Conservation (phyloP, 139 green algal species). For the Chlorokybus atmophyticus region DNA sequence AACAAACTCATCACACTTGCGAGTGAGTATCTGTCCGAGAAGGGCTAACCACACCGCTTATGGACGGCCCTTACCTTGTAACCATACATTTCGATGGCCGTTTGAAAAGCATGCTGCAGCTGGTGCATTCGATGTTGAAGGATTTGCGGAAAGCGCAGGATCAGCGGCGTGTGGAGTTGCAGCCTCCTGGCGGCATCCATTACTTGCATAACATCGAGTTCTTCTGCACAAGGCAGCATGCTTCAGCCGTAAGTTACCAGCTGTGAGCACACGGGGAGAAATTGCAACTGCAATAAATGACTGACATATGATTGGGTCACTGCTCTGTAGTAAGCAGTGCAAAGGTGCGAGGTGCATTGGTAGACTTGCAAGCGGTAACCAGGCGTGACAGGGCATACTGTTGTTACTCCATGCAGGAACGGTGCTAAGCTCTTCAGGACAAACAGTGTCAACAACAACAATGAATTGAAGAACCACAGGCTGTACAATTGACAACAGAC, state of each 20-base stretch:
- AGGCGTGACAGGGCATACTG: not conserved
- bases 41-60: not conserved
- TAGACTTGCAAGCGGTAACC: not conserved
- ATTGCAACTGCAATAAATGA: not conserved
- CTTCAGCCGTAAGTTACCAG: not conserved
- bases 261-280: not conserved
- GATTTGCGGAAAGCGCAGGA: conserved; percentile 35
- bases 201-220: conserved; percentile 28
- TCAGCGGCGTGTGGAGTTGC: conserved; percentile 17
- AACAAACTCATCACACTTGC: not conserved
- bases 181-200: conserved; percentile 12
- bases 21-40: not conserved
- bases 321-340: not conserved
- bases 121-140: conserved; percentile 20
- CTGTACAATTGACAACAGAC: not conserved
- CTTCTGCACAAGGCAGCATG: not conserved
- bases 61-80: conserved; percentile 23
- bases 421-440: not conserved
- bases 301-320: not conserved
- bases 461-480: not conserved
- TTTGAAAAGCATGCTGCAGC: conserved; percentile 31
- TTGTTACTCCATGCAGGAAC: too few relatives aligned
- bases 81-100: conserved; percentile 19
- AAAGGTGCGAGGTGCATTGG: not conserved
- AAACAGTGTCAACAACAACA: not conserved